Base-by-base conservation (phyloP, 495 filamentous ascomycete species). In the Daldinia concentrica region DNA sequence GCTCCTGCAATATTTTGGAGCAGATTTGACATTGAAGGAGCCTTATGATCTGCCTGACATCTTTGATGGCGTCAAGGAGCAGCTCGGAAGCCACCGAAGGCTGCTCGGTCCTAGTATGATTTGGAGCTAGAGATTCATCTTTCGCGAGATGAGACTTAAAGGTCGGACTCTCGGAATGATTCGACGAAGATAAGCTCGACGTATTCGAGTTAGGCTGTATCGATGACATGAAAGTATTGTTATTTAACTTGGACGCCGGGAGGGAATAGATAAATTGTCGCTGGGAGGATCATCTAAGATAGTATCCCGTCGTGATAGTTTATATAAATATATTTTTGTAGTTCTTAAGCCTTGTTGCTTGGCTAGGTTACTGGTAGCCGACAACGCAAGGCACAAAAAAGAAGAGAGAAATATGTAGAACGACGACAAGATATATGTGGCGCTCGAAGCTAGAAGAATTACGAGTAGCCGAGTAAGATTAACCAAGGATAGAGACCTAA, bases 21-120 rank as follows among this genome's bases (percentile, higher is more conserved):
- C 94, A 97, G 68, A 86, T 80, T 22, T 85, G 82, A 76, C 94
- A 97, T 77, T 95, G 92, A 17, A 94, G 81, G 29, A 93, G 79
- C 36, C 88, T 88, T 68, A 95, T 80, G 50, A 96, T 85, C 43
- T 85, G 78, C 64, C 89, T 73, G 14, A 65, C 69, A 58, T 78
- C 71, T 41, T 62, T 76, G 45, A 50, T 26, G 24, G 74, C 71
- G 57, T 62, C 58, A 12, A 78, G 66, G 19, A 71, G 68, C 17
- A 65, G 34, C 19, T 59, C 50, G 24, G 74, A 56, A 34, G 66
- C 66, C 14, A 32, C 54, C 8, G 52, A 54, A 50, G 74, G 63
- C 30, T 60, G 62, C 50, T 64, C 68, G 15, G 68, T 51, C 52
- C 41, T 43, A 19, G 63, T 63, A 26, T 56, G 62, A 32, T 58